phyloP scores from a whole-genome alignment of 495 filamentous ascomycete species.

The Xylaria scruposa region DNA sequence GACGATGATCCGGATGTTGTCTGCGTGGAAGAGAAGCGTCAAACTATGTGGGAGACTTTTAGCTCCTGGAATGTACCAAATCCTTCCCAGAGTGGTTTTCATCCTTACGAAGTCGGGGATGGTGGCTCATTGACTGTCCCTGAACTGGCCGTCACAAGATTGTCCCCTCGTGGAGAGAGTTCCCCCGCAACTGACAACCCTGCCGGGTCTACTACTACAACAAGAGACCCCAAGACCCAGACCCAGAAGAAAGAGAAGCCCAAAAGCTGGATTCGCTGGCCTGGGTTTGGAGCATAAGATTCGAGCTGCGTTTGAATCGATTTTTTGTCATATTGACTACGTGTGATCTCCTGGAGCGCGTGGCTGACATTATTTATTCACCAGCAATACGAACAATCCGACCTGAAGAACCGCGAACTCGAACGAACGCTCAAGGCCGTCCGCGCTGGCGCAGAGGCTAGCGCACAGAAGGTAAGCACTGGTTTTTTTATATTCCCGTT shows the following conservation, averaged over 20 bases:
- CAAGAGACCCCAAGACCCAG: background rate
- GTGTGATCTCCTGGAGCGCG: background rate
- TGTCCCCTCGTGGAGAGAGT: constrained; percentile 9
- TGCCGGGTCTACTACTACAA: background rate
- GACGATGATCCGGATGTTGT: constrained; percentile 30
- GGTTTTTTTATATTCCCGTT: constrained; percentile 24
- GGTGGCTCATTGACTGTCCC: constrained; percentile 25
- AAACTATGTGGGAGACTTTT: constrained; percentile 33
- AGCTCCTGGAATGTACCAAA: constrained; percentile 24
- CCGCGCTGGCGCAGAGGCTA: constrained; percentile 50
- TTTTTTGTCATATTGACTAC: background rate
- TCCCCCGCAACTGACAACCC: background rate
- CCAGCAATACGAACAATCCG: constrained; percentile 58
- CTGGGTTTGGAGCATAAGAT: background rate
- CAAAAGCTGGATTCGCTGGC: constrained; percentile 10
- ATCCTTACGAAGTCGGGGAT: constrained; percentile 24
- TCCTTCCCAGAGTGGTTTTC: constrained; percentile 27
- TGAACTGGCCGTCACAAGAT: constrained; percentile 21
- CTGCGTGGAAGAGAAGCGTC: constrained; percentile 29
- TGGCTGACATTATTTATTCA: constrained; percentile 24
- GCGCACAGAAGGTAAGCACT: constrained; percentile 57
- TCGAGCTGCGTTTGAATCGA: background rate
- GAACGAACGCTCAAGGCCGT: constrained; percentile 54
- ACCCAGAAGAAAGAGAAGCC: background rate
- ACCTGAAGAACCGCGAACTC: constrained; percentile 55